Conservation (phyloP, 179 eudicot genomes). For the Kewa caespitosa region DNA sequence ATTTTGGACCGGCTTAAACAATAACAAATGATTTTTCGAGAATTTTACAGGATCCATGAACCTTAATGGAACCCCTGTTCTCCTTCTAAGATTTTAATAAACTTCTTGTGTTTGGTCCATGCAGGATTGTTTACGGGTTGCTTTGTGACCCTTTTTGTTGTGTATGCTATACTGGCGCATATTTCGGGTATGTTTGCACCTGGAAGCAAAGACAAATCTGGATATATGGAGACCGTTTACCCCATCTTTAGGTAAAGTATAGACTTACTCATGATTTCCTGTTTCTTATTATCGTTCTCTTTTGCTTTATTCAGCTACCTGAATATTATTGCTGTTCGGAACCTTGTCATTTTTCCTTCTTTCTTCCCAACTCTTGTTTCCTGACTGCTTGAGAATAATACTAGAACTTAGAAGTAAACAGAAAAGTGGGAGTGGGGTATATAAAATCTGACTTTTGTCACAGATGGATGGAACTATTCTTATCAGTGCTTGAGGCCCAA, state of each 20-base stretch:
- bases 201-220: slow-evolving; percentile 36
- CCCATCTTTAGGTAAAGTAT: slow-evolving; percentile 77
- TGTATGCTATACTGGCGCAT: slow-evolving; percentile 84
- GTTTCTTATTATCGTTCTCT: neutral
- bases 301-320: neutral
- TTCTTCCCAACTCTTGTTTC: neutral
- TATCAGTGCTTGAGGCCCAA: neutral
- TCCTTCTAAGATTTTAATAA: neutral
- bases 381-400: neutral
- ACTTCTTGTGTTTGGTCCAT: slow-evolving; percentile 15
- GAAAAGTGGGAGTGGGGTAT: neutral
- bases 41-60: neutral
- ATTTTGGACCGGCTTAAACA: neutral
- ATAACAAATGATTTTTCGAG: neutral
- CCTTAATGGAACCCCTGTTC: neutral
- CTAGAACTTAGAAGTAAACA: neutral
- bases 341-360: neutral
- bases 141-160: slow-evolving; percentile 73
- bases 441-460: neutral
- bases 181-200: slow-evolving; percentile 71
- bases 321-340: neutral
- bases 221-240: slow-evolving; percentile 86
- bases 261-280: neutral
- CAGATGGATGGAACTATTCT: neutral
- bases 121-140: slow-evolving; percentile 91